These are phyloP conservation scores for Cystobasidium ongulense DNA, from an alignment of 768 basidiomycete species.

Conservation along the genomic window DNA sequence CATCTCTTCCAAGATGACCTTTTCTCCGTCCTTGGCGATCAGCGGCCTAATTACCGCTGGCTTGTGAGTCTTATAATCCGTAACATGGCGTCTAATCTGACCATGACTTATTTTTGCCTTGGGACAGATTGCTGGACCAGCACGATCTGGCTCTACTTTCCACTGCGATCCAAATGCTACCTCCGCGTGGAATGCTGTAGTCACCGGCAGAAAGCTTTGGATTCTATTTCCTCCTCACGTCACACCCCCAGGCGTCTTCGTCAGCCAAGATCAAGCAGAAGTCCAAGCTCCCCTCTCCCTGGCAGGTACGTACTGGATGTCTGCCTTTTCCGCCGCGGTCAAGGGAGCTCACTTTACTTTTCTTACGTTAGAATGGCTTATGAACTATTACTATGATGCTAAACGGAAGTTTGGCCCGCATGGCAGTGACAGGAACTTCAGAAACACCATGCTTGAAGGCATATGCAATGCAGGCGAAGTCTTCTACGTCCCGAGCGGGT, in stretches of 20 bases:
- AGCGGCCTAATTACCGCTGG: conserved; percentile 43
- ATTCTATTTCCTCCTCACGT: conserved; percentile 41
- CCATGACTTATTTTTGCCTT: background rate
- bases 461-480: conserved; percentile 41
- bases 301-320: conserved; percentile 31
- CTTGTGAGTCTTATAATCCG: conserved; percentile 32
- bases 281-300: conserved; percentile 34
- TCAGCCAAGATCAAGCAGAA: conserved; percentile 33
- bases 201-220: conserved; percentile 39
- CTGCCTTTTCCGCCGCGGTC: background rate
- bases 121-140: conserved; percentile 40
- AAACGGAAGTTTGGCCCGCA: conserved; percentile 36
- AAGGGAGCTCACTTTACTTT: background rate
- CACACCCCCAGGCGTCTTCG: conserved; percentile 41
- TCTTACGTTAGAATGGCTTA: conserved; percentile 37
- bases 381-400: conserved; percentile 38
- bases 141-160: conserved; percentile 41
- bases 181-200: conserved; percentile 41
- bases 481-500: conserved; percentile 42
- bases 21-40: conserved; percentile 38
- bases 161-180: conserved; percentile 39
- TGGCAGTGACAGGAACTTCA: conserved; percentile 34
- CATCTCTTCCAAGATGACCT: conserved; percentile 40
- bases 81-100: background rate
- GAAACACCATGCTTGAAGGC: conserved; percentile 41